A percentile compares a stretch with the other conserved stretches of the same genome.
Evolutionary conservation across 768 basidiomycete species (phyloP).

Genomic region (Calocera cornea): DNA sequence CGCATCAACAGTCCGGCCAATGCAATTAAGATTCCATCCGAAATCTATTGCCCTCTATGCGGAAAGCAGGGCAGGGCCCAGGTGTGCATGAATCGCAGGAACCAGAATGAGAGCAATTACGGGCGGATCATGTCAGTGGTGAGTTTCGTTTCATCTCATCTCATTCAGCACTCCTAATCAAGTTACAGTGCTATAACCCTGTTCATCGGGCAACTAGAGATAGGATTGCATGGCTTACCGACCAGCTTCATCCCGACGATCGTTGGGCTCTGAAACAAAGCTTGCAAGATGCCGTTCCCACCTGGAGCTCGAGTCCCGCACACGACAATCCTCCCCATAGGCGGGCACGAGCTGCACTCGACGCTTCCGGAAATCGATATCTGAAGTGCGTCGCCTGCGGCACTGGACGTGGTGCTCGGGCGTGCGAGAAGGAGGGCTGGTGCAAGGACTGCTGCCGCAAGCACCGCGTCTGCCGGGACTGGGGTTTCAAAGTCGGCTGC

Average conservation of each 20-base stretch:
- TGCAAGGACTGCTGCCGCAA: background rate
- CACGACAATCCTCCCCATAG: background rate
- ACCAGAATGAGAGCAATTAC: background rate
- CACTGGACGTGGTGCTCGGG: background rate
- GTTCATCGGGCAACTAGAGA: background rate
- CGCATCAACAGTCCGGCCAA: background rate
- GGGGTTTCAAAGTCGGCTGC: background rate
- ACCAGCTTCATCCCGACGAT: background rate
- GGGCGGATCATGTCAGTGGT: background rate
- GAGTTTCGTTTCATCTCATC: background rate
- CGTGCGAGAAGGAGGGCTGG: background rate
- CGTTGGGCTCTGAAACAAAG: background rate
- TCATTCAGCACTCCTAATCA: too few species aligned
- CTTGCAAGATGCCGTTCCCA: background rate
- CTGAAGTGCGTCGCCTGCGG: background rate
- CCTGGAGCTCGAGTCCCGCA: background rate
- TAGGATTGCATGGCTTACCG: background rate
- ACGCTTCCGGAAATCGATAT: background rate
- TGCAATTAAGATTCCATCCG: background rate
- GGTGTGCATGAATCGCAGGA: background rate
- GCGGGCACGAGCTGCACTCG: background rate
- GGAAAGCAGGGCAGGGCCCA: background rate
- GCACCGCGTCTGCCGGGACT: background rate
- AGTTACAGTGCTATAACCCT: background rate
- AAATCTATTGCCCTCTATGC: background rate